Percentiles rank a stretch among this genome's conserved stretches.
Evolutionary conservation across 345 rosid genomes (phyloP).

Genomic region (Kernera saxatilis): DNA sequence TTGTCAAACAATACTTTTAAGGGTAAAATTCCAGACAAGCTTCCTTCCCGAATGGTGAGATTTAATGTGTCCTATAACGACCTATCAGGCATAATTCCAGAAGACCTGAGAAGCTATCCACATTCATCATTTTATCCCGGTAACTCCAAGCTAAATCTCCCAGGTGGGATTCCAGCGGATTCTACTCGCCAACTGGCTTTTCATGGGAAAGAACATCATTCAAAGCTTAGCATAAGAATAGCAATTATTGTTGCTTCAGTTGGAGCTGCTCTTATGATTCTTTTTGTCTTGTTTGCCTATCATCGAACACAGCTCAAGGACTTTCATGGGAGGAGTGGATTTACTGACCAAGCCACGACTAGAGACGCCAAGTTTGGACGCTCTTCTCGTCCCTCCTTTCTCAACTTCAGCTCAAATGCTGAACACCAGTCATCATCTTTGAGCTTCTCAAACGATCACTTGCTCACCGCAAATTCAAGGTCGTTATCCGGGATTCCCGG

Average conservation of each 20-base stretch:
- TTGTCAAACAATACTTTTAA: slow-evolving; percentile 67
- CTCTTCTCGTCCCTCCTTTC: slow-evolving; percentile 55
- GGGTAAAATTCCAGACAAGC: slow-evolving; percentile 63
- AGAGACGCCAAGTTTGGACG: slow-evolving; percentile 57
- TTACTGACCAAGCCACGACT: slow-evolving; percentile 37
- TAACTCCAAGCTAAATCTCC: slow-evolving; percentile 44
- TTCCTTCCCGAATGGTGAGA: slow-evolving; percentile 47
- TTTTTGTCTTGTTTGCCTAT: slow-evolving; percentile 65
- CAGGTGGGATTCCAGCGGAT: slow-evolving; percentile 23
- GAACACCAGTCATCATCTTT: slow-evolving; percentile 54
- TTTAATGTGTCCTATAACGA: slow-evolving; percentile 81
- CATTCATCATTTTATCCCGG: slow-evolving; percentile 70
- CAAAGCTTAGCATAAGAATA: slow-evolving; percentile 45
- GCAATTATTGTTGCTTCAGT: slow-evolving; percentile 73
- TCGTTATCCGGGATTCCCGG: slow-evolving; percentile 65
- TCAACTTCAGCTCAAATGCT: slow-evolving; percentile 56
- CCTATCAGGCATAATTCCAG: slow-evolving; percentile 63
- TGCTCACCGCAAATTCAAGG: slow-evolving; percentile 79
- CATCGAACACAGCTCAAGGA: slow-evolving; percentile 54
- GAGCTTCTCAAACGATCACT: slow-evolving; percentile 88
- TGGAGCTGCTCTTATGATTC: slow-evolving; percentile 58
- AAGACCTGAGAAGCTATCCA: slow-evolving; percentile 44
- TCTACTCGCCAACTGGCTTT: slow-evolving; percentile 2
- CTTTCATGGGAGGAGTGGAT: slow-evolving; percentile 54
- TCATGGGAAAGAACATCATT: slow-evolving; percentile 27